phyloP scores from a whole-genome alignment of 306 rosid species.

The Cucumis hystrix region DNA sequence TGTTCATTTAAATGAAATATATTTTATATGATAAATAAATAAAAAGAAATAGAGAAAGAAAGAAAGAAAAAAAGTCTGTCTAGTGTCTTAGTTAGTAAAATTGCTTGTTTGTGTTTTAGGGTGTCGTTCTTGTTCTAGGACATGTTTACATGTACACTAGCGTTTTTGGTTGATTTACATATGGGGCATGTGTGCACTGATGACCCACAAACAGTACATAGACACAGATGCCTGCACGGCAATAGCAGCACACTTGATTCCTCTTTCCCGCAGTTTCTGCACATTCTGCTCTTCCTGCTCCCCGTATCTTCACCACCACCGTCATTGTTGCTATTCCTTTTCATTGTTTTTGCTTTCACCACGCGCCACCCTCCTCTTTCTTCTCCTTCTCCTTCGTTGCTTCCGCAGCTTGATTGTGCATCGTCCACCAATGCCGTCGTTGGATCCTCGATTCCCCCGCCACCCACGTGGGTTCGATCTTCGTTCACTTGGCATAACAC shows the following conservation, averaged over 20 bases:
- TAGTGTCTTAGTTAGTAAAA: not conserved
- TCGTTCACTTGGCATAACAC: slow-evolving; percentile 32
- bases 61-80: not conserved
- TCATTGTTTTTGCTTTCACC: not conserved
- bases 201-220: slow-evolving; percentile 72
- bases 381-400: slow-evolving; percentile 10
- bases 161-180: slow-evolving; percentile 72
- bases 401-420: slow-evolving; percentile 58
- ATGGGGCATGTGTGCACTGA: slow-evolving; percentile 63
- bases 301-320: not conserved
- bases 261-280: slow-evolving; percentile 63
- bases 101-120: slow-evolving; percentile 3
- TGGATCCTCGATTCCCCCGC: not conserved
- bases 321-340: not conserved
- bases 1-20: no score
- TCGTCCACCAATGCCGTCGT: slow-evolving; percentile 21
- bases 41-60: no score
- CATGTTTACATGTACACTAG: slow-evolving; percentile 69
- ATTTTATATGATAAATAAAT: no score
- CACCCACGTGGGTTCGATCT: not conserved
- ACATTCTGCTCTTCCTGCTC: slow-evolving; percentile 9
- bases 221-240: slow-evolving; percentile 87
- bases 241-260: slow-evolving; percentile 76
- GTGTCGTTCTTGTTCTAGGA: slow-evolving; percentile 6
- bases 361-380: slow-evolving; percentile 25